These are phyloP conservation scores for Aureobasidium sp. DNA, from an alignment of 2,329 filamentous ascomycete species.

Conservation along the genomic window DNA sequence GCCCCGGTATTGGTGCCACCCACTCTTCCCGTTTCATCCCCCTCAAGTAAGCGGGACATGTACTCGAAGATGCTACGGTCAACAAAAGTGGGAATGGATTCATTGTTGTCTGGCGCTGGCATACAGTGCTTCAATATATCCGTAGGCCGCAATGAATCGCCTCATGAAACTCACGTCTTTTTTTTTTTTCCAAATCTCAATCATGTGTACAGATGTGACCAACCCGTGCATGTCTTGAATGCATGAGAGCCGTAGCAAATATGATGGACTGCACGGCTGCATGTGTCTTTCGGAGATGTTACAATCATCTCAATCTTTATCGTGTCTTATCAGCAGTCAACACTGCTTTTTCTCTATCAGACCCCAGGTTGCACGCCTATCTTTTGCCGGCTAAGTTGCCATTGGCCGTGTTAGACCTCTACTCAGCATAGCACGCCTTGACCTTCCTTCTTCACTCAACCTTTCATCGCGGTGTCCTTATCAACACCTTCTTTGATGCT, in stretches of 20 bases:
- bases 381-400: not conserved
- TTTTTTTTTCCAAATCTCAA: not conserved
- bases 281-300: not conserved
- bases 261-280: not conserved
- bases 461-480: not conserved
- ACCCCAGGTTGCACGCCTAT: not conserved
- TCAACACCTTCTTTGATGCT: not conserved
- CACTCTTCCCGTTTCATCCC: slow-evolving; percentile 99
- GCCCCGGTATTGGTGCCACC: slow-evolving; percentile 99
- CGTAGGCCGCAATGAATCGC: slow-evolving; percentile 14
- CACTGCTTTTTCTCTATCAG: not conserved
- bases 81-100: slow-evolving; percentile 13
- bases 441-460: not conserved
- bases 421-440: not conserved
- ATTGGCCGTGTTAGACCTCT: not conserved
- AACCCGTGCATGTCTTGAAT: not conserved
- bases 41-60: slow-evolving; percentile 65
- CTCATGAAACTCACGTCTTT: slow-evolving; percentile 12
- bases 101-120: slow-evolving; percentile 8
- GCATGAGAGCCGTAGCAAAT: not conserved
- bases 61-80: slow-evolving; percentile 12
- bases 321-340: not conserved
- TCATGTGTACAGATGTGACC: not conserved
- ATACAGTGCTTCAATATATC: slow-evolving; percentile 13
- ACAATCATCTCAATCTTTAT: not conserved